phyloP scores from a whole-genome alignment of 1,284 basidiomycete species.

The Apiotrichum montevideense region DNA sequence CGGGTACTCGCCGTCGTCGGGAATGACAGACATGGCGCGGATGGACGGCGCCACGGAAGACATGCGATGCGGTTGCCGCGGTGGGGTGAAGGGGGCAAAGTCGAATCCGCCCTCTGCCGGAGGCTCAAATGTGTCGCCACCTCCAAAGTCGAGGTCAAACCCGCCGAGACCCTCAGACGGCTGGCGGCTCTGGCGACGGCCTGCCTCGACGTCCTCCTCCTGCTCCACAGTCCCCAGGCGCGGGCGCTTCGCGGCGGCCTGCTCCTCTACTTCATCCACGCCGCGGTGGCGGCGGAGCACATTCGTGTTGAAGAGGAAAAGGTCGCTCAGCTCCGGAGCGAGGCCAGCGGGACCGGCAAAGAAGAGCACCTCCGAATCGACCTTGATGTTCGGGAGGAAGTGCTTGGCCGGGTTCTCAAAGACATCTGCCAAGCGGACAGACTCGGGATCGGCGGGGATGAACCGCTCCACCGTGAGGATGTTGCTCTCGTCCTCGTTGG shows the following conservation, averaged over 20 bases:
- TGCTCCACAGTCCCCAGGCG: constrained; percentile 12
- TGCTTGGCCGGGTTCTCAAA: constrained; percentile 75
- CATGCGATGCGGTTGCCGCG: constrained; percentile 5
- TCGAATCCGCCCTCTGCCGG: constrained; percentile 16
- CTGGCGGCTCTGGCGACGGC: constrained; percentile 45
- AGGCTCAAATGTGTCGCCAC: constrained; percentile 12
- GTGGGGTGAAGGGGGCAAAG: not conserved
- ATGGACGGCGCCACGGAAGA: constrained; percentile 30
- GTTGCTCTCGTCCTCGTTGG: constrained; percentile 58
- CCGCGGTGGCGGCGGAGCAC: constrained; percentile 47
- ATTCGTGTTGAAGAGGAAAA: constrained; percentile 74
- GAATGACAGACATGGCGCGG: constrained; percentile 36
- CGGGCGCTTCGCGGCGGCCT: constrained; percentile 27
- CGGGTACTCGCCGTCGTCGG: constrained; percentile 54
- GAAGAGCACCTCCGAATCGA: constrained; percentile 62
- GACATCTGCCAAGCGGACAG: constrained; percentile 75
- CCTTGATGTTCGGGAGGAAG: constrained; percentile 71
- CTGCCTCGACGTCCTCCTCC: constrained; percentile 54
- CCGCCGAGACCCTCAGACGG: constrained; percentile 11
- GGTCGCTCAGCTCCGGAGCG: constrained; percentile 67
- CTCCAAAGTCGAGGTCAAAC: constrained; percentile 9
- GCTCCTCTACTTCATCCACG: constrained; percentile 43
- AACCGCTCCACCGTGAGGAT: constrained; percentile 74
- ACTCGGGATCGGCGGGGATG: constrained; percentile 71
- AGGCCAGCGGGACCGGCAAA: constrained; percentile 64